Percentiles rank a stretch among this genome's conserved stretches.
Conservation (phyloP, 2,329 filamentous ascomycete species). For the Arthrobotrys musiformis region DNA sequence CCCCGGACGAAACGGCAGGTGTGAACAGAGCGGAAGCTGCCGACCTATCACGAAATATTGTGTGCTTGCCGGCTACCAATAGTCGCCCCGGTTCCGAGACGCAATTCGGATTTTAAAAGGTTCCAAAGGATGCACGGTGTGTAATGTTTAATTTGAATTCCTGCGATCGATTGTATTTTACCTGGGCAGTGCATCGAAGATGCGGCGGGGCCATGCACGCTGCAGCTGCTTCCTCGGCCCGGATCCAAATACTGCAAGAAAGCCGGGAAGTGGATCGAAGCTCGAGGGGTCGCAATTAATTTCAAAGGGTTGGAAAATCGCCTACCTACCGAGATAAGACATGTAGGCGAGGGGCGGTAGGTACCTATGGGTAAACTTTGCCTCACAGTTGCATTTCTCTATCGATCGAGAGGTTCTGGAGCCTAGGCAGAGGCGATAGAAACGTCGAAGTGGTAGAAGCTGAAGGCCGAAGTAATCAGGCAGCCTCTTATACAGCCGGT, state of each 20-base stretch:
- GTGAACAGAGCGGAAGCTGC: slow-evolving; percentile 23
- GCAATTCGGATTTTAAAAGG: slow-evolving; percentile 10
- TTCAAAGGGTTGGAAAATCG: slow-evolving; percentile 1
- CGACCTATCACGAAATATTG: slow-evolving; percentile 42
- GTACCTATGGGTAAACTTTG: not conserved
- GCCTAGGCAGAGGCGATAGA: slow-evolving; percentile 1
- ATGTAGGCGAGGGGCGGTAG: slow-evolving; percentile 38
- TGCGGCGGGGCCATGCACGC: not conserved
- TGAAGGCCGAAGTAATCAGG: no score
- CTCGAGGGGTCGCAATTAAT: slow-evolving; percentile 33
- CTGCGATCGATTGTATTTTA: not conserved
- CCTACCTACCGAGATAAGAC: slow-evolving; percentile 46
- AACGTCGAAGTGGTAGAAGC: not conserved
- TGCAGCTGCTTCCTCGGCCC: slow-evolving; percentile 6
- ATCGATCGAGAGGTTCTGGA: slow-evolving; percentile 1
- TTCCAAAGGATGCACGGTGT: slow-evolving; percentile 1
- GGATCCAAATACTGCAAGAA: slow-evolving; percentile 14
- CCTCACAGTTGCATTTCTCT: not conserved
- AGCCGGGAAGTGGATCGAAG: not conserved
- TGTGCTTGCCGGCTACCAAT: slow-evolving; percentile 17
- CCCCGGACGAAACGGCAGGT: not conserved
- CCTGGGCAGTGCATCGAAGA: not conserved
- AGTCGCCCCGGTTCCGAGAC: not conserved
- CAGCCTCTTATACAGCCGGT: no score
- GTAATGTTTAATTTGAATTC: slow-evolving; percentile 8